phyloP scores from a whole-genome alignment of 2,329 filamentous ascomycete species.

The Phialocephala sp. region DNA sequence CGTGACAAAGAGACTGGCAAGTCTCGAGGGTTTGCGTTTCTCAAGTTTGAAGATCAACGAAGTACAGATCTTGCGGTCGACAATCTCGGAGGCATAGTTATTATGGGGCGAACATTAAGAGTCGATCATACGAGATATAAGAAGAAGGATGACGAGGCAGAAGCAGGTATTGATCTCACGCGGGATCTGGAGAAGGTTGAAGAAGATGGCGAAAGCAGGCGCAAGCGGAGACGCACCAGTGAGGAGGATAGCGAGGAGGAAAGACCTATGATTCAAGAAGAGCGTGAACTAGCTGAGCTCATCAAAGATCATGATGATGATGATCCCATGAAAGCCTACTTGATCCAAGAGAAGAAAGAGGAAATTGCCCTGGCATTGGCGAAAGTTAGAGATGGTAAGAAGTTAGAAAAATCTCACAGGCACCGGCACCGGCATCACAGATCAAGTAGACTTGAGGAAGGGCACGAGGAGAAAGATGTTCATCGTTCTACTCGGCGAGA shows the following conservation, averaged over 20 bases:
- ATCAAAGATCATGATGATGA: constrained; percentile 88
- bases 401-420: constrained; percentile 33
- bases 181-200: constrained; percentile 41
- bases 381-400: constrained; percentile 50
- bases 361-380: constrained; percentile 76
- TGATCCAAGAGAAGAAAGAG: constrained; percentile 90
- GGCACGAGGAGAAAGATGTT: constrained; percentile 23
- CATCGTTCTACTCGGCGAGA: constrained; percentile 23
- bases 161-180: constrained; percentile 62
- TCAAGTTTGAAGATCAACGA: constrained; percentile 98
- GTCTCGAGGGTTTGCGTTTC: constrained; percentile 90
- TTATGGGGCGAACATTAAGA: constrained; percentile 78
- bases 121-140: constrained; percentile 97
- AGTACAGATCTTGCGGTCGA: constrained; percentile 96
- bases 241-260: constrained; percentile 49
- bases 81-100: constrained; percentile 85
- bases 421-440: constrained; percentile 37
- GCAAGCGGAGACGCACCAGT: constrained; percentile 43
- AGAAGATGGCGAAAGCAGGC: constrained; percentile 49
- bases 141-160: constrained; percentile 76
- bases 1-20: constrained; percentile 97
- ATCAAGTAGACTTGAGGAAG: constrained; percentile 29
- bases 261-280: constrained; percentile 77
- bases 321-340: constrained; percentile 93
- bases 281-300: constrained; percentile 77